Evolutionary conservation across 805 yeast genomes (phyloP), one percentile per base, ranked within the genome.

Genomic region (Candida argentea): DNA sequence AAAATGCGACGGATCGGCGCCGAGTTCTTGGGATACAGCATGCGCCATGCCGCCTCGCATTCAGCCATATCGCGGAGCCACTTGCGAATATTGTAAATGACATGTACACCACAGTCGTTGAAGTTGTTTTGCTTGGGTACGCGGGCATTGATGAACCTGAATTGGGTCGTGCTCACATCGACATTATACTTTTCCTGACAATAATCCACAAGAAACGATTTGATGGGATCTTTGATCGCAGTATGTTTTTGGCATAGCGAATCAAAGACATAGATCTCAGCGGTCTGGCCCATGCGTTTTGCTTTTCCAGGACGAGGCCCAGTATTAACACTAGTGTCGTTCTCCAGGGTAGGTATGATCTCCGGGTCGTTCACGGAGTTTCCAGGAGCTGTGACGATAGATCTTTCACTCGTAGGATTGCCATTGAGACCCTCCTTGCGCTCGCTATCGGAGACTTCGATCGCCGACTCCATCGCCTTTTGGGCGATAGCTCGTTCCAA

Each of bases 81-180:
- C 36, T 67, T 71, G 32, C 62, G 58, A 8, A 77, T 65, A 41
- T 81, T 86, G 40, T 77, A 77, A 10, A 91, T 77, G 2, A 89
- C 82, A 54, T 83, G 95, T 13, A 91, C 73, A 2, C 98, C 98
- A 57, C 98, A 91, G 49, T 91, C 98, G 46, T 86, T 83, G 55
- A 77, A 75, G 48, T 91, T 91, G 17, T 76, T 74, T 46, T 91
- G 98, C 33, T 67, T 73, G 1, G 96, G 95, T 1, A 85, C 91
- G 4, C 58, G 45, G 4, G 76, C 73, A 5, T 60, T 50, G 28
- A 59, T 48, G 26, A 71, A 53, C 24, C 62, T 50, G 14, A 87
- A 69, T 24, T 59, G 64, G 4, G 55, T 49, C 8, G 59, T 59
- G 13, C 55, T 54, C 3, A 86, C 43, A 0, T 55, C 61, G 6